A percentile compares a stretch with the other conserved stretches of the same genome.
Conservation (phyloP, 495 filamentous ascomycete genomes). For the Penicillium soppii region DNA sequence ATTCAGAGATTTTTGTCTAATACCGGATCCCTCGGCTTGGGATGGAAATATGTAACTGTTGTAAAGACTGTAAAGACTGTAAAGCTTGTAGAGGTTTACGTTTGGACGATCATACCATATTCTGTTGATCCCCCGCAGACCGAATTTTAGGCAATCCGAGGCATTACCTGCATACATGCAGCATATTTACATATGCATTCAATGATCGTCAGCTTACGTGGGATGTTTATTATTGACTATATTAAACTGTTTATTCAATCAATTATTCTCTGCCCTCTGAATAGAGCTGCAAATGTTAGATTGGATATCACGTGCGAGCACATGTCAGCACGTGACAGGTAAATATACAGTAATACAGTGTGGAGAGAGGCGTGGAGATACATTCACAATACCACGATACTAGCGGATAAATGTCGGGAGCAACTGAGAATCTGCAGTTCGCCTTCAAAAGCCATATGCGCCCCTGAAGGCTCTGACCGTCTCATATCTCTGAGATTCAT, state of each 20-base stretch:
- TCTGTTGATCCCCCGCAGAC: neutral
- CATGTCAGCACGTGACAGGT: neutral
- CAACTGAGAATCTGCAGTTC: neutral
- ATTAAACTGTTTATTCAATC: too few species aligned
- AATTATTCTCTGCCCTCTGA: too few species aligned
- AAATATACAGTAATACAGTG: neutral
- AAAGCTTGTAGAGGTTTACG: too few species aligned
- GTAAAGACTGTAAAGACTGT: too few species aligned
- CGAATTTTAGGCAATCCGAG: neutral
- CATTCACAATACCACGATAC: conserved; percentile 1
- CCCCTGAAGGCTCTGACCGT: neutral
- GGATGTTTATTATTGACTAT: too few species aligned
- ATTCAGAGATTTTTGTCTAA: neutral
- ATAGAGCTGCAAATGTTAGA: too few species aligned
- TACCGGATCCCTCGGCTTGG: neutral
- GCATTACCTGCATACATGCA: too few species aligned
- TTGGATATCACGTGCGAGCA: neutral
- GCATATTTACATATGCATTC: too few species aligned
- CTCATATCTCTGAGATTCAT: neutral
- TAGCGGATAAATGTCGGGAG: conserved; percentile 3
- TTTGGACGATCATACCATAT: neutral
- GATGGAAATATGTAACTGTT: too few species aligned
- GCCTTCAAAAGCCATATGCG: neutral
- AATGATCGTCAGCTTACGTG: too few species aligned
- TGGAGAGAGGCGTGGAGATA: conserved; percentile 6